phyloP scores from a whole-genome alignment of 257 asterid species.

The Cruciata laevipes region DNA sequence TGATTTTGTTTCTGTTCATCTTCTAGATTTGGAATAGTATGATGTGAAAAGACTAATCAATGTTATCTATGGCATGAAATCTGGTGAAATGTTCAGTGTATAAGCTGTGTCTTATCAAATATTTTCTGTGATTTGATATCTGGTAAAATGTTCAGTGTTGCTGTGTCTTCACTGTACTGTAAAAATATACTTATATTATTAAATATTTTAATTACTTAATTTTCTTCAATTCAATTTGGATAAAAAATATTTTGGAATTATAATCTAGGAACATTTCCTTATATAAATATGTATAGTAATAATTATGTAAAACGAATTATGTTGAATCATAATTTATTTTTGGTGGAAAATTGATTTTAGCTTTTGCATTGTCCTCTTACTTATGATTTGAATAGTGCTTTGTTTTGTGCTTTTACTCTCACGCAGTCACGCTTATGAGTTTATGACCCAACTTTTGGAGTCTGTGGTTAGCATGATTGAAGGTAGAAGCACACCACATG shows the following conservation, averaged over 20 bases:
- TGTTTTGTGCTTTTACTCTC: slow-evolving; percentile 14
- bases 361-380: neutral
- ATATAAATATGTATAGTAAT: no score
- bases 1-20: neutral
- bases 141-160: no score
- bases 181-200: no score
- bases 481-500: neutral
- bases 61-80: neutral
- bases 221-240: no score
- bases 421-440: no score
- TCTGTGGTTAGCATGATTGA: neutral
- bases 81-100: neutral
- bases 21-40: neutral
- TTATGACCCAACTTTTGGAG: neutral
- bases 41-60: slow-evolving; percentile 7
- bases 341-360: neutral
- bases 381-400: slow-evolving; percentile 1
- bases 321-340: neutral
- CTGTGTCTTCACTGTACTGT: no score
- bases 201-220: no score
- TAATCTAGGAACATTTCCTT: no score
- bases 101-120: neutral
- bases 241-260: no score
- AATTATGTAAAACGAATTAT: no score
- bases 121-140: no score